Evolutionary conservation across 208 protist genomes (phyloP).

Genomic region (Wallacemonas sp.): DNA sequence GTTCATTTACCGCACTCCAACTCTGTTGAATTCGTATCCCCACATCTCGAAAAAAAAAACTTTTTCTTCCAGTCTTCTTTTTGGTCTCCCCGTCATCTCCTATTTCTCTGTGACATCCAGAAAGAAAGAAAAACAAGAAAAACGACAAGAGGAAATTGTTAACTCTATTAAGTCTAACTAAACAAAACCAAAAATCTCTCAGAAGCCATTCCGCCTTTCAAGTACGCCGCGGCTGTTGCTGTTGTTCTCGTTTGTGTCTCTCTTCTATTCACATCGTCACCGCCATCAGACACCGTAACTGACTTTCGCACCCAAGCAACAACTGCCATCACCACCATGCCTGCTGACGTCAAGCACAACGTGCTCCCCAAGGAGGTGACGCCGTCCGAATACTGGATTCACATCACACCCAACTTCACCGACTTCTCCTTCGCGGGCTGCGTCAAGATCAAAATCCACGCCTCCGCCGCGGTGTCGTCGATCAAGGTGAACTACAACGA

Average conservation of each 20-base stretch:
- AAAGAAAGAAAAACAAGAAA: no score
- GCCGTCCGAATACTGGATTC: constrained; percentile 62
- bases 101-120: no score
- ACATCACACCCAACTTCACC: constrained; percentile 50
- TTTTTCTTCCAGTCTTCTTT: no score
- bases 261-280: no score
- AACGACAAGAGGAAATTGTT: no score
- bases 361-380: constrained; percentile 49
- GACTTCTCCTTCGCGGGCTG: constrained; percentile 57
- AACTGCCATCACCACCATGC: background rate
- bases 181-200: no score
- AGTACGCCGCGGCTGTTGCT: background rate
- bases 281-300: no score
- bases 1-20: no score
- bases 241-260: constrained; percentile 15
- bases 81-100: no score
- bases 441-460: constrained; percentile 52
- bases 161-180: no score
- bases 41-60: no score
- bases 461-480: constrained; percentile 15
- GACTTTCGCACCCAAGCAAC: background rate
- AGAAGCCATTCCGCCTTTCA: constrained; percentile 9
- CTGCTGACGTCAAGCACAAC: constrained; percentile 29
- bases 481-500: constrained; percentile 76
- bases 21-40: no score